Percentiles rank a stretch among this genome's conserved stretches.
Evolutionary conservation across 140 eudicot genomes (phyloP).

Genomic region (Bidens hawaiensis): DNA sequence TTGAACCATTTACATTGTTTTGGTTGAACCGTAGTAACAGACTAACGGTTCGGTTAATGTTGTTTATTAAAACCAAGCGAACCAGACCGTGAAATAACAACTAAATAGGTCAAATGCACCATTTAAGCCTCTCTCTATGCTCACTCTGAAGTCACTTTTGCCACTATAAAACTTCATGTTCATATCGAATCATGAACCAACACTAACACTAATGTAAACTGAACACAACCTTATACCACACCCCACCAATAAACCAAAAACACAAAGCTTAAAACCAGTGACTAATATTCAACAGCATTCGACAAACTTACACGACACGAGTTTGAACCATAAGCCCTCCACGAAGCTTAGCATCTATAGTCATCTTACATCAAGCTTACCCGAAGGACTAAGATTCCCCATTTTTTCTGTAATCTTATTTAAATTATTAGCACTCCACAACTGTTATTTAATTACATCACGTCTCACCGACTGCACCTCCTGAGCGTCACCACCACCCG

Average conservation of each 20-base stretch:
- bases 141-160: too few species aligned
- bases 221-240: neutral
- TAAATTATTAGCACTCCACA: slow-evolving; percentile 39
- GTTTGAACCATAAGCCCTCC: slow-evolving; percentile 4
- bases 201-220: slow-evolving; percentile 5
- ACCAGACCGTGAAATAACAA: too few species aligned
- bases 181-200: too few species aligned
- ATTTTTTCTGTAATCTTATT: slow-evolving; percentile 49
- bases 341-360: neutral
- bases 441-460: slow-evolving; percentile 31
- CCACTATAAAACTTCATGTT: too few species aligned
- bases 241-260: slow-evolving; percentile 1
- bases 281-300: slow-evolving; percentile 13
- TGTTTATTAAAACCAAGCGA: too few species aligned
- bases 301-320: slow-evolving; percentile 2
- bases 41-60: too few species aligned
- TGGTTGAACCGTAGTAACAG: too few species aligned
- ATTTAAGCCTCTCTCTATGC: too few species aligned
- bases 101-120: too few species aligned
- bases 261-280: slow-evolving; percentile 8
- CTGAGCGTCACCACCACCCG: slow-evolving; percentile 45
- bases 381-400: slow-evolving; percentile 59
- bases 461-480: slow-evolving; percentile 54
- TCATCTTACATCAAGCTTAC: slow-evolving; percentile 42
- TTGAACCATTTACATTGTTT: too few species aligned